Base-by-base conservation (phyloP, 352 stramenopile species). In the Globisporangium cederbergense region DNA sequence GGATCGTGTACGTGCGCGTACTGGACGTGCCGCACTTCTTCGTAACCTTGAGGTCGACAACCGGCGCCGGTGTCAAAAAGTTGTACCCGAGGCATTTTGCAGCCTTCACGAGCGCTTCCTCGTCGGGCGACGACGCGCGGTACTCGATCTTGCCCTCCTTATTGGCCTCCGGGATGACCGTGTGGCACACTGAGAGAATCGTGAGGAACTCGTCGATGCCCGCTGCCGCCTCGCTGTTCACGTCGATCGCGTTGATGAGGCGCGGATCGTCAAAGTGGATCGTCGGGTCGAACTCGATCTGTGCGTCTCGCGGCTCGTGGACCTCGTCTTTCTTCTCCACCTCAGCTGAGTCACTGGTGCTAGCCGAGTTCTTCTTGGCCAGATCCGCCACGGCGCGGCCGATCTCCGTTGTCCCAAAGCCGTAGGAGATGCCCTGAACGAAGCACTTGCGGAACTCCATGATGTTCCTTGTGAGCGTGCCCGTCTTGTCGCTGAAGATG, bases 401-500 rank as follows among this genome's bases (percentile, higher is more conserved):
- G 16, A 90, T 89, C 65, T 93, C 82, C 2, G 81, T 91, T 18
- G 86, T 93, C 2, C 88, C 88, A 34, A 89, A 86, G 36, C 91
- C 91, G 60, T 96, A 98, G 7, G 85, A 88, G 2, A 83, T 47
- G 34, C 92, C 92, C 22, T 75, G 70, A 46, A 98, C 78, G 20
- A 88, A 91, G 62, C 91, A 97, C 57, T 96, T 96, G 46, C 92
- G 88, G 60, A 98, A 98, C 72, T 98, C 86, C 97, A 99, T 99
- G 28, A 98, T 90, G 80, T 99, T 99, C 60, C 94, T 89, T n/a
- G 97, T 99, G 38, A 99, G 81, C 36, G 97, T 99, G 9, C 97
- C 97, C 9, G 97, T 99, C 74, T 99, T 99, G 76, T 99, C 97
- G 30, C 86, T 98, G 81, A 99, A 99, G 14, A 99, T 96, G 66